phyloP scores from a whole-genome alignment of 140 eudicot genomes.

The Oenanthe javanica region DNA sequence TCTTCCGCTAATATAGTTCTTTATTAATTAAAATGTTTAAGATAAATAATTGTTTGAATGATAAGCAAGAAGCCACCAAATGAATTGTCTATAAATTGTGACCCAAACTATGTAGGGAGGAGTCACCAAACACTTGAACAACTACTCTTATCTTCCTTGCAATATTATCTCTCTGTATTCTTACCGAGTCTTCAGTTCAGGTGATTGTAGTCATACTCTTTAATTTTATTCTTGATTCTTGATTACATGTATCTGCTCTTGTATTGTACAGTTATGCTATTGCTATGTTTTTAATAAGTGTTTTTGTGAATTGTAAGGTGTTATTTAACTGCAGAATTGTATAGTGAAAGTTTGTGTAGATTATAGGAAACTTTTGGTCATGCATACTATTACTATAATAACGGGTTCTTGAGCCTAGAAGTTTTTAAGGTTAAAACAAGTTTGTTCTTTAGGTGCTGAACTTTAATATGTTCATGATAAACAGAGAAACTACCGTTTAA shows the following conservation, averaged over 20 bases:
- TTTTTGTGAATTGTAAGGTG: too few relatives aligned
- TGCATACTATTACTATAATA: not conserved
- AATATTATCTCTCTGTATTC: not conserved
- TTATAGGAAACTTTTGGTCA: too few relatives aligned
- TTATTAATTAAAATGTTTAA: too few relatives aligned
- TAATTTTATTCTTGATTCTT: not conserved
- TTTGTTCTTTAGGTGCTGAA: too few relatives aligned
- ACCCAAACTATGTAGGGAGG: not conserved
- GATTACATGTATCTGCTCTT: too few relatives aligned
- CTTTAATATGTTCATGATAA: too few relatives aligned
- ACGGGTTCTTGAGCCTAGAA: not conserved
- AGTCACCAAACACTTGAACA: constrained; percentile 10
- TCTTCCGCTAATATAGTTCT: too few relatives aligned
- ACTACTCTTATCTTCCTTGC: not conserved
- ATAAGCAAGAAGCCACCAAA: too few relatives aligned
- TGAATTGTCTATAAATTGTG: constrained; percentile 1
- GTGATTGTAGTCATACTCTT: not conserved
- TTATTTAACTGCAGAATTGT: not conserved
- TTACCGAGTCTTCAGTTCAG: not conserved
- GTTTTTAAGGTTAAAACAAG: not conserved
- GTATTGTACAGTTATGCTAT: too few relatives aligned
- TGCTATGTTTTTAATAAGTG: too few relatives aligned
- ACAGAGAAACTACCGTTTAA: too few relatives aligned
- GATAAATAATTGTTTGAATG: too few relatives aligned
- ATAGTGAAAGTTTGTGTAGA: not conserved